Conservation (phyloP, 2,329 filamentous ascomycete genomes). For the Parastagonospora avenae region DNA sequence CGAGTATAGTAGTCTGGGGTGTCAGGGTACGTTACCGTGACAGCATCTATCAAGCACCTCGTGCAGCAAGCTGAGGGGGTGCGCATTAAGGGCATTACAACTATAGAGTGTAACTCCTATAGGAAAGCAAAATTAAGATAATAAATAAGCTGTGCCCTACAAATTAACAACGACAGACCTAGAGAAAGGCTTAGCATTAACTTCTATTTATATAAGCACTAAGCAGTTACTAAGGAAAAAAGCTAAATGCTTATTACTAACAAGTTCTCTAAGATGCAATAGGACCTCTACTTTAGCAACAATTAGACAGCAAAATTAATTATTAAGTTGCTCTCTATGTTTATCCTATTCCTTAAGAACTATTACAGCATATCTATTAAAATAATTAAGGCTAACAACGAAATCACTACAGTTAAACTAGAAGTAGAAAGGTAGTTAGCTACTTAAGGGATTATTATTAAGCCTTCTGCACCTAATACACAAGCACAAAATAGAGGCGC, state of each 20-base stretch:
- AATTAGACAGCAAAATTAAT: conserved; percentile 1
- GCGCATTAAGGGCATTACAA: not conserved
- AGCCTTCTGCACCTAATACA: too few species aligned
- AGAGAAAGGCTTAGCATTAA: not conserved
- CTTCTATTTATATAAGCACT: not conserved
- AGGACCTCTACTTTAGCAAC: not conserved
- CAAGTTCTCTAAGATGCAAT: not conserved
- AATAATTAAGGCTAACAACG: too few species aligned
- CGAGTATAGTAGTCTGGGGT: too few species aligned
- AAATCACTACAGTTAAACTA: not conserved
- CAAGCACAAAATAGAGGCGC: too few species aligned
- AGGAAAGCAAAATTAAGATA: not conserved
- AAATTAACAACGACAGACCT: not conserved
- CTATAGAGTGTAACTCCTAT: not conserved
- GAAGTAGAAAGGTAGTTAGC: conserved; percentile 1
- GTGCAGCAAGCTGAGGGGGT: too few species aligned
- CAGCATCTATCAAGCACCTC: too few species aligned
- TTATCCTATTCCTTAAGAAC: not conserved
- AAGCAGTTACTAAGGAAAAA: conserved; percentile 2
- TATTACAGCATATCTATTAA: conserved; percentile 3
- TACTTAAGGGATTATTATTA: not conserved
- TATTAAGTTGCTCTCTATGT: not conserved
- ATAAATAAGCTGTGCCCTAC: not conserved
- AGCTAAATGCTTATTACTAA: conserved; percentile 1
- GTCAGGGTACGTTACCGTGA: too few species aligned